Base-by-base conservation (phyloP, 768 basidiomycete species). In the Punctularia strigosozonata region DNA sequence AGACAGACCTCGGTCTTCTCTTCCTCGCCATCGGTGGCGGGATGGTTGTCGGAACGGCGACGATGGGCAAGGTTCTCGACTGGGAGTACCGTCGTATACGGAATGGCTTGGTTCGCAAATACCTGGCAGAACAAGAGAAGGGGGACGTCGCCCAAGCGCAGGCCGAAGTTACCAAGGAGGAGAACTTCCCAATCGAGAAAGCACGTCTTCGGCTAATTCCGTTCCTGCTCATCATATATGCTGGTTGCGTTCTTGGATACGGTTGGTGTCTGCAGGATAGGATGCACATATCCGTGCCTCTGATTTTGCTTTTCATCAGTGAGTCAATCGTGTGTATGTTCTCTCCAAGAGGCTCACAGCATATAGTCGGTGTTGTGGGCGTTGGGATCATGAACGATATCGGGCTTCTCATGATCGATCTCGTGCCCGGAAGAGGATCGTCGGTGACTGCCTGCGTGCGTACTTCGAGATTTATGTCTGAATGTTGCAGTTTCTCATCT, bases 21-120 rank as follows among this genome's bases (percentile, higher is more conserved):
- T 91, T 79, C 60, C 59, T 90, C 39, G 73, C 76, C 2, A 69
- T 81, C 37, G 89, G 86, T 2, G 69, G 73, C 13, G 90, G 88
- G 0, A 77, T 77, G 59, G 56, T 74, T 6, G 35, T 78, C 14
- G 79, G 85, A 8, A 68, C 74, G 15, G 51, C 64, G n/a, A 18
- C 65, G 1, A 74, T 64, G 18, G 87, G 88, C 2, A 70, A 62
- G 39, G 49, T 83, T 7, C 53, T 88, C 6, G 81, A 91, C 46
- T 59, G 61, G 46, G 76, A 85, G 44, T 92, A 79, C 53, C 67
- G 49, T 45, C 56, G 50, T 46, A 59, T 61, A 33, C 65, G 55
- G 38, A 43, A 46, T 33, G 46, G 50, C 23, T 40, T 49, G 46
- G 46, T 47, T 39, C 37, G 22, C 13, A 41, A 39, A 37, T n/a